Base-by-base conservation (phyloP, 305 asterid species). In the Solanum hybrid region DNA sequence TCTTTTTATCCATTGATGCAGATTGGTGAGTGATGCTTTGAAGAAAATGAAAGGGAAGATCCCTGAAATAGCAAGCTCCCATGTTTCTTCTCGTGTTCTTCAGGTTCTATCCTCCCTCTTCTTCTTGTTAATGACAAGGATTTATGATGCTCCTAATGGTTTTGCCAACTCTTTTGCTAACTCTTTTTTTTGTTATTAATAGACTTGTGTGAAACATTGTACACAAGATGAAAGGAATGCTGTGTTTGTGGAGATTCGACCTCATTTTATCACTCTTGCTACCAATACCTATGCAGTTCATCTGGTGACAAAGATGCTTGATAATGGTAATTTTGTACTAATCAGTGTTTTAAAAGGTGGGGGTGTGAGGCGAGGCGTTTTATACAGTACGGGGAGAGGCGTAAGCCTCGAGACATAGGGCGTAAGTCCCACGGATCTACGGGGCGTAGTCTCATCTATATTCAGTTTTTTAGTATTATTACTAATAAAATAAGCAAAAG, bases 201-300 rank as follows among this genome's bases (percentile, higher is more conserved):
- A 98, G 99, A 94, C 98, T 57, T 97, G 99, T 88, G 93, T 96
- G 87, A 98, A 98, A 88, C 95, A 96, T 90, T 98, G 98, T 89
- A 93, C 98, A 37, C 96, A 93, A 94, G 98, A 95, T 78, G 99
- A 98, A 93, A 94, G 96, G 90, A 92, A 91, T 90, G 94, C 90
- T 68, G 97, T 97, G 89, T 96, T 97, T 90, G 39, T 79, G 90
- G 99, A 98, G 95, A 94, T 96, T 34, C 95, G 93, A 51, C 98
- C 98, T 37, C 94, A 97, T 91, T 94, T 96, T 90, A 93, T 95
- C 91, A 76, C 93, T 90, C 94, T 98, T 87, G 93, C 96, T 79
- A 93, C 93, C 93, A 95, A 95, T 91, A 93, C 95, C 79, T 98
- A 97, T 91, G 98, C 98, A 61, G 98, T 96, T 88, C 97, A 94